phyloP scores from a whole-genome alignment of 2,329 filamentous ascomycete genomes.

The Laburnicola sp. region DNA sequence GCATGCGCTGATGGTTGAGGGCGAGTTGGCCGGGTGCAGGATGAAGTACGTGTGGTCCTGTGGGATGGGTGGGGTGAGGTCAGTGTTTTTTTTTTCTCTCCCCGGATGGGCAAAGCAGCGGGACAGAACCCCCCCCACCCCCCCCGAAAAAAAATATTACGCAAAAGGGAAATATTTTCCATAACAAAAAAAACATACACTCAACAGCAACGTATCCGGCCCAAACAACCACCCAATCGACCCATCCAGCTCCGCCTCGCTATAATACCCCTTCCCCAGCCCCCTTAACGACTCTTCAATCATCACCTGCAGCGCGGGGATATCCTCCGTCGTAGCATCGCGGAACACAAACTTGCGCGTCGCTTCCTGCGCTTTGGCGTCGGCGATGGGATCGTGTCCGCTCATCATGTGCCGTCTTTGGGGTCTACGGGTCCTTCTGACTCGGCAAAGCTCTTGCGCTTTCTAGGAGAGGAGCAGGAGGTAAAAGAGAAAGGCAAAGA shows the following conservation, averaged over 20 bases:
- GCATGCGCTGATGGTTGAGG: slow-evolving; percentile 35
- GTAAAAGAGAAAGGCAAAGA: too few species aligned
- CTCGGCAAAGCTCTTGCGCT: neutral
- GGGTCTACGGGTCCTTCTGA: neutral
- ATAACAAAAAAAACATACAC: slow-evolving; percentile 10
- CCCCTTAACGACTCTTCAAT: slow-evolving; percentile 35
- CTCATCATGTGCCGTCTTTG: neutral
- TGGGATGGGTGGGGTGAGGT: neutral
- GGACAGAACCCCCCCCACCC: too few species aligned
- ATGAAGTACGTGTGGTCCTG: slow-evolving; percentile 39
- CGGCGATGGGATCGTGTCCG: slow-evolving; percentile 29
- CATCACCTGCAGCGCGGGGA: slow-evolving; percentile 35
- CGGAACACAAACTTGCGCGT: slow-evolving; percentile 36
- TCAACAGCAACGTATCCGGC: slow-evolving; percentile 39
- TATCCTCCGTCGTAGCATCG: slow-evolving; percentile 32
- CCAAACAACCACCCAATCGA: slow-evolving; percentile 44
- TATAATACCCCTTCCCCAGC: slow-evolving; percentile 34
- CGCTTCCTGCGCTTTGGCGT: slow-evolving; percentile 40
- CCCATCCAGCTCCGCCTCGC: slow-evolving; percentile 39
- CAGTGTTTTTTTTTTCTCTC: neutral
- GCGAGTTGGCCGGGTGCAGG: slow-evolving; percentile 27
- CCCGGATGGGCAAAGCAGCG: neutral
- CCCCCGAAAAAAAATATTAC: neutral
- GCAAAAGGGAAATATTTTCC: neutral
- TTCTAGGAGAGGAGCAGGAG: neutral